phyloP scores from a whole-genome alignment of 805 yeast genomes.

The Hanseniaspora jakobsenii region DNA sequence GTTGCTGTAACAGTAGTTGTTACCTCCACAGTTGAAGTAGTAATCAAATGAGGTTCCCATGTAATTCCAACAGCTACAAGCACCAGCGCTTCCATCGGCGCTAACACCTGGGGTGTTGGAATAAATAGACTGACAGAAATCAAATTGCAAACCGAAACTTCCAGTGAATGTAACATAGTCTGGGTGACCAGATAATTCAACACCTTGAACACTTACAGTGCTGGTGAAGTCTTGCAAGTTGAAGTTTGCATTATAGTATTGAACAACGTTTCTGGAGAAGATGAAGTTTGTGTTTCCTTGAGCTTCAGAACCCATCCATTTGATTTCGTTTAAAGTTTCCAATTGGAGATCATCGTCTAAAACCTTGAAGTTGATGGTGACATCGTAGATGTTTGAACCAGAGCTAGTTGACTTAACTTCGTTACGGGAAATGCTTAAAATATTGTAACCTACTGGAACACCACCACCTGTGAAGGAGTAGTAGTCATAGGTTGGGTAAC shows the following conservation, averaged over 20 bases:
- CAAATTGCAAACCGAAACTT: slow-evolving; percentile 14
- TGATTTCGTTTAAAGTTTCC: slow-evolving; percentile 2
- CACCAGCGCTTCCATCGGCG: slow-evolving; percentile 7
- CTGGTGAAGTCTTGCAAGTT: neutral
- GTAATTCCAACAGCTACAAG: slow-evolving; percentile 14
- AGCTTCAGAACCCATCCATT: slow-evolving; percentile 8
- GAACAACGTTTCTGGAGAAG: slow-evolving; percentile 9
- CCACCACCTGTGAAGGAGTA: slow-evolving; percentile 1
- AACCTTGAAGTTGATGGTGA: slow-evolving; percentile 6
- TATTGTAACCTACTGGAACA: slow-evolving; percentile 14
- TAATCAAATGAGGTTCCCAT: slow-evolving; percentile 14
- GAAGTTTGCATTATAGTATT: neutral
- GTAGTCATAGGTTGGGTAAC: neutral
- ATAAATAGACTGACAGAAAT: slow-evolving; percentile 11
- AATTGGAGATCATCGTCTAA: slow-evolving; percentile 1
- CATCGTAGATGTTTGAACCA: neutral
- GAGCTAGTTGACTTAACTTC: neutral
- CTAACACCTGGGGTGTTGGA: neutral
- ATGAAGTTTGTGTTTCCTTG: neutral
- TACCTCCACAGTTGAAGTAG: slow-evolving; percentile 11
- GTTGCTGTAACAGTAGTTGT: slow-evolving; percentile 11
- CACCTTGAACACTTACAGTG: neutral
- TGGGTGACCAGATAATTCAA: neutral
- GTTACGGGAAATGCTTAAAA: neutral
- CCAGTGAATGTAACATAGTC: neutral